Base-by-base conservation (phyloP, 1,139 yeast species). In the Hansenula sp. region DNA sequence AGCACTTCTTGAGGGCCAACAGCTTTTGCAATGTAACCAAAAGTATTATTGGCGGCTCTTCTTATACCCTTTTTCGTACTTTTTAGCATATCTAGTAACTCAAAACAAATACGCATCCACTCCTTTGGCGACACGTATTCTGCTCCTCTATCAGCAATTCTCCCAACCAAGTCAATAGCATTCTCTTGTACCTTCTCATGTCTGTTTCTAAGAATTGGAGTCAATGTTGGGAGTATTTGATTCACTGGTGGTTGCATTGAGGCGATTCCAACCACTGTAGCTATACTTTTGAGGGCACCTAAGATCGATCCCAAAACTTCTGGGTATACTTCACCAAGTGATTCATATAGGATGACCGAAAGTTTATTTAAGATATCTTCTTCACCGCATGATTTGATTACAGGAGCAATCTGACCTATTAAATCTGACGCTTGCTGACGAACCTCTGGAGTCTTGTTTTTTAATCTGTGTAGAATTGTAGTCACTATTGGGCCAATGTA, bases 71-170 rank as follows among this genome's bases (percentile, higher is more conserved):
- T 88, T 44, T 77, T 77, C n/a, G 85, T 79, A 14, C 96, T 85
- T 56, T 89, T 89, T 46, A 94, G 71, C 79, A 92, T 80, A 51
- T 92, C 98, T 34, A 94, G 65, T 34, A 94, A 67, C 57, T 90
- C 97, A 63, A 87, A 89, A 55, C 97, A 87, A 25, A 92, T 87
- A 46, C 98, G 73, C 95, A 92, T 88, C 98, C 98, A 94, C 61
- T 94, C 99, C 46, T 88, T 80, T 2, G 96, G 95, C 38, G 90
- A 81, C 19, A 90, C 88, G 41, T 79, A 78, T 51, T 87, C 95
- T 0, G 96, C 81, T n/a, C 88, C 92, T 39, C 80, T 73, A 40
- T 75, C 77, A 0, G 97, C 97, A 41, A 92, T 84, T 36, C 79
- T 68, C 2, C 97, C 97, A 22, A 94, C 84, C 22, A 92, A 66